Base-by-base conservation (phyloP, 495 filamentous ascomycete species). In the Niebla homalea region DNA sequence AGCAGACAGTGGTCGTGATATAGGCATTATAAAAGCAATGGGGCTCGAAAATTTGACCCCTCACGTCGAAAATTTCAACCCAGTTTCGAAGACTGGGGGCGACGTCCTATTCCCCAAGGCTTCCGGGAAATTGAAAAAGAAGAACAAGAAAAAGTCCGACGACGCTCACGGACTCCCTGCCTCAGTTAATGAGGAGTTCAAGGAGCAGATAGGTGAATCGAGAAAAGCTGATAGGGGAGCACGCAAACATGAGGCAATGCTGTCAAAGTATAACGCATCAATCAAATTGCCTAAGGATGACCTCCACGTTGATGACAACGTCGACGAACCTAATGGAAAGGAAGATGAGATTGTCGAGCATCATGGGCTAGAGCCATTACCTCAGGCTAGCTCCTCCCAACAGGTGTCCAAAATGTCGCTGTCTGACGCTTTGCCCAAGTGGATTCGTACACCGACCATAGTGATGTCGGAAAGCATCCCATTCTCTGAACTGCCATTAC, bases 401-500 rank as follows among this genome's bases (percentile, higher is more conserved):
- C 73, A 81, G 25, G 58, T 72, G 26, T 64, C 67, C 2, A 72
- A 75, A 49, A 55, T 61, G 43, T 69, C 71, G 26, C 65, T 66
- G 10, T 70, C 70, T 46, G 70, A 71, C 8, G 72, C 74, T 16
- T 58, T 75, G 45, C 72, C 71, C 18, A 14, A 62, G 5, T 96
- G 90, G 90, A 74, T 96, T 25, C 79, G 78, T 15, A 73, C 79
- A 15, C 89, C 90, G 0, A 71, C 83, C 22, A 70, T 70, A 16
- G 78, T 86, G 16, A 68, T 76, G 5, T 70, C 76, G 2, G 69
- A 75, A 14, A 74, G 64, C 39, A 61, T 70, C 23, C 68, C 80
- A 0, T 94, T 96, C 56, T 62, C 67, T 3, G 66, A 75, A 0
- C 66, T 95, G 4, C 70, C 72, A 0, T 62, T 87, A 19, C 67